phyloP scores from a whole-genome alignment of 495 filamentous ascomycete species.

The Ascodesmis nigricans region DNA sequence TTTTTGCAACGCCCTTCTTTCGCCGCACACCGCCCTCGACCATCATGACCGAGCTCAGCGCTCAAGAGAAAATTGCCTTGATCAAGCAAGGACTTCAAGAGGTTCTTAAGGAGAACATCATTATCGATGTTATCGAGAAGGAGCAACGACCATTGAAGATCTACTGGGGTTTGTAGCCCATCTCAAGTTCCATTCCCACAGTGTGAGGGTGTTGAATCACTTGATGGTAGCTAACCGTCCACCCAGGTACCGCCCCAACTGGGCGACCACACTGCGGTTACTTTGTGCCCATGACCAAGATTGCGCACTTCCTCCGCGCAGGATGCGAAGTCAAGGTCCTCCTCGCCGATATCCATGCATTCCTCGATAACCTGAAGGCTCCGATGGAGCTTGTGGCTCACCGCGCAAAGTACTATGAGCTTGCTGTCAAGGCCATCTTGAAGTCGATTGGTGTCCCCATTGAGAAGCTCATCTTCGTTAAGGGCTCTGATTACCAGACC shows the following conservation, averaged over 20 bases:
- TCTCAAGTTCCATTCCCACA: conserved; percentile 1
- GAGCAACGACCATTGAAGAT: conserved; percentile 49
- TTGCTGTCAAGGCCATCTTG: conserved; percentile 41
- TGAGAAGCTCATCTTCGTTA: conserved; percentile 60
- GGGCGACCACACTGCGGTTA: conserved; percentile 67
- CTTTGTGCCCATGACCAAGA: conserved; percentile 66
- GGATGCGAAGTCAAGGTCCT: conserved; percentile 65
- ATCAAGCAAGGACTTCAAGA: conserved; percentile 69
- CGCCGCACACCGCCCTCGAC: no score
- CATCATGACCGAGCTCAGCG: conserved; percentile 20
- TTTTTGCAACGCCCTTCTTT: no score
- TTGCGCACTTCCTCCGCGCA: conserved; percentile 68
- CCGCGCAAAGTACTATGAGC: conserved; percentile 50
- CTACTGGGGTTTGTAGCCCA: conserved; percentile 50
- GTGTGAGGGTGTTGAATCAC: neutral
- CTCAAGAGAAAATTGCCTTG: conserved; percentile 35
- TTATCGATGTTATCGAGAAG: conserved; percentile 47
- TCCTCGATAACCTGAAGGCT: conserved; percentile 66
- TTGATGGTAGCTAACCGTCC: neutral
- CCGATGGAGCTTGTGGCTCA: conserved; percentile 69
- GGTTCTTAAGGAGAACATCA: conserved; percentile 65
- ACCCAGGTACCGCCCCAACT: conserved; percentile 45
- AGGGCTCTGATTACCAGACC: conserved; percentile 68
- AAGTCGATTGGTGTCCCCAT: conserved; percentile 50
- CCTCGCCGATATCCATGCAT: conserved; percentile 61